Base-by-base conservation (phyloP, 148 eudicot genomes). In the Rhododendron simsii region DNA sequence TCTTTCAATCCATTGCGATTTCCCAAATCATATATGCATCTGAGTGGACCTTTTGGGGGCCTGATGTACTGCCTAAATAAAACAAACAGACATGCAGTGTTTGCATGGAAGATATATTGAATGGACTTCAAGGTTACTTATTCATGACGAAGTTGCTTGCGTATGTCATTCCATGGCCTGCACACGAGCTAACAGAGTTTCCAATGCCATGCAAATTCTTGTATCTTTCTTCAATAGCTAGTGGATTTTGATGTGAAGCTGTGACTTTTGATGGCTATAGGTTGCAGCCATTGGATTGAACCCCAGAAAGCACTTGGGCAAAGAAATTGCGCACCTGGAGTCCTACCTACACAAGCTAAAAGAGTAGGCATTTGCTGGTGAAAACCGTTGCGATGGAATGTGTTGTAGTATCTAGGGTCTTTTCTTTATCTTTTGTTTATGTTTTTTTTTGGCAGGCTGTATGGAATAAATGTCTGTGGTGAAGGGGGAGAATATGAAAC, bases 401-500 rank as follows among this genome's bases (percentile, higher is more conserved):
- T 55, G 26, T 12, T 76, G n/a, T 83, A 21, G 35, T 51, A 33
- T 79, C 80, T 84, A 37, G 48, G n/a, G 37, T 28, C 75, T 50
- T 4, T 61, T 61, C 10, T 44, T 82, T 37, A 51, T 75, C 59
- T 80, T 63, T 26, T 85, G 48, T 41, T n/a, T 73, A 12, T 86
- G 26, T 86, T 47, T 48, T 20, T 53, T 5, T 63, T 87, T 83
- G 88, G 79, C 94, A 96, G 99, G 82, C 90, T 96, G 89, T 96
- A 96, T 90, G 98, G 98, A 85, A 92, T 93, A 79, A 96, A 96
- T 91, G 96, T 96, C 44, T 96, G 98, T 91, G 99, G 99, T 84
- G 99, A 96, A 93, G 99, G 99, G 84, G 99, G 99, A 83, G 99
- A 96, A 90, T 96, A 96, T 90, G 99, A 96, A 92, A 93, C 99